A percentile compares a stretch with the other conserved stretches of the same genome.
Conservation (phyloP, 2,329 filamentous ascomycete genomes). For the Samsoniella hepiali region DNA sequence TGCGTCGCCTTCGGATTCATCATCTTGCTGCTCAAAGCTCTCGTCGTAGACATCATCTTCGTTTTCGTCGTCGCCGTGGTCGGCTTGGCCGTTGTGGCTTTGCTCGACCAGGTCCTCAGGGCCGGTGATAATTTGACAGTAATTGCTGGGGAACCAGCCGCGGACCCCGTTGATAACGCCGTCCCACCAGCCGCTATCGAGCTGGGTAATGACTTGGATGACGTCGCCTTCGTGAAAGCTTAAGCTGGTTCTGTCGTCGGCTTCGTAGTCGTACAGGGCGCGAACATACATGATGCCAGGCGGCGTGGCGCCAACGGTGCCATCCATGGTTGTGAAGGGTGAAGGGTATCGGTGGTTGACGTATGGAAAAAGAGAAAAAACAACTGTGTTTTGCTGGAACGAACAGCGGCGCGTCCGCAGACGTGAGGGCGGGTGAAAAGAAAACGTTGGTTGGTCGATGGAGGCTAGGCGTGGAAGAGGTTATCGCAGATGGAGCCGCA, state of each 20-base stretch:
- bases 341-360: slow-evolving; percentile 8
- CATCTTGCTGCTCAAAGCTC: slow-evolving; percentile 64
- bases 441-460: neutral
- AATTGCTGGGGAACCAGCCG: slow-evolving; percentile 99
- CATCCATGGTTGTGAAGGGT: slow-evolving; percentile 49
- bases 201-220: slow-evolving; percentile 96
- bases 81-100: slow-evolving; percentile 51
- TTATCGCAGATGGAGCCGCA: slow-evolving; percentile 11
- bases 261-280: slow-evolving; percentile 95
- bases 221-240: slow-evolving; percentile 97
- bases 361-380: neutral
- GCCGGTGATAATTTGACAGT: slow-evolving; percentile 81
- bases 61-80: slow-evolving; percentile 59
- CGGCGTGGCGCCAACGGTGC: slow-evolving; percentile 56
- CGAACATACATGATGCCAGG: slow-evolving; percentile 81
- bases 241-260: slow-evolving; percentile 92
- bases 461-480: neutral
- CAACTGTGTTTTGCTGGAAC: slow-evolving; percentile 3
- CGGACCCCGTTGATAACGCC: slow-evolving; percentile 94
- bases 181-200: slow-evolving; percentile 99
- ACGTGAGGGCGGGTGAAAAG: slow-evolving; percentile 21
- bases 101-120: slow-evolving; percentile 69
- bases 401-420: slow-evolving; percentile 18
- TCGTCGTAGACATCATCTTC: slow-evolving; percentile 66
- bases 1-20: slow-evolving; percentile 57